Evolutionary conservation across 2,329 filamentous ascomycete genomes (phyloP), one percentile per base, ranked within the genome.

Genomic region (Myriosclerotinia scirpicola): DNA sequence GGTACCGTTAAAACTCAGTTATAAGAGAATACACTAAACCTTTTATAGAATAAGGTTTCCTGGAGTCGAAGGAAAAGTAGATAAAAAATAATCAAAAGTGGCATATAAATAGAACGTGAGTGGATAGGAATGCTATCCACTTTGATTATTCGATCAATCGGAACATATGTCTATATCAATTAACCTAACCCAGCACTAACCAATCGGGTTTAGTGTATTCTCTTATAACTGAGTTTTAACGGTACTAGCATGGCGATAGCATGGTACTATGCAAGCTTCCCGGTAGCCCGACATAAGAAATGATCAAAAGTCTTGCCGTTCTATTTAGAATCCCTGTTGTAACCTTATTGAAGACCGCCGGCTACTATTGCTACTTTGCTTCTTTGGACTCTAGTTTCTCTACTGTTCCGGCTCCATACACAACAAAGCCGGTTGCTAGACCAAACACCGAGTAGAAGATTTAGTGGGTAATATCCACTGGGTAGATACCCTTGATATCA

Each of bases 341-440:
- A 30, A 63, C 36, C n/a, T 38, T 40, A 34, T 15, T 42, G n/a
- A 54, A 54, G 63, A 50, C n/a, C 54, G 42, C 54, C 59, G 63
- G 53, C 42, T 65, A 59, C 36, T 8, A 58, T 11, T 17, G 38
- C 15, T 59, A 50, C 46, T 50, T 59, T 46, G 22, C 54, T 65
- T 30, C 36, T 50, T 59, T 59, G 20, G 38, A 34, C 59, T 64
- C 40, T 61, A 65, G 44, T 14, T 54, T 20, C 59, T 53, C 50
- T 64, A 65, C 66, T 60, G 67, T 68, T 65, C 63, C 69, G 69
- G 69, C 69, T 66, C 65, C 66, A 67, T 58, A 55, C 44, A 50
- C 38, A 52, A 48, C 54, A 65, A 59, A 67, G 67, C 66, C 60
- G 61, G 48, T 61, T 44, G 59, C 64, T 53, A 65, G 63, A 59